A percentile compares a stretch with the other conserved stretches of the same genome.
Conservation (phyloP, 495 filamentous ascomycete genomes). For the Penicillium malachiteum region DNA sequence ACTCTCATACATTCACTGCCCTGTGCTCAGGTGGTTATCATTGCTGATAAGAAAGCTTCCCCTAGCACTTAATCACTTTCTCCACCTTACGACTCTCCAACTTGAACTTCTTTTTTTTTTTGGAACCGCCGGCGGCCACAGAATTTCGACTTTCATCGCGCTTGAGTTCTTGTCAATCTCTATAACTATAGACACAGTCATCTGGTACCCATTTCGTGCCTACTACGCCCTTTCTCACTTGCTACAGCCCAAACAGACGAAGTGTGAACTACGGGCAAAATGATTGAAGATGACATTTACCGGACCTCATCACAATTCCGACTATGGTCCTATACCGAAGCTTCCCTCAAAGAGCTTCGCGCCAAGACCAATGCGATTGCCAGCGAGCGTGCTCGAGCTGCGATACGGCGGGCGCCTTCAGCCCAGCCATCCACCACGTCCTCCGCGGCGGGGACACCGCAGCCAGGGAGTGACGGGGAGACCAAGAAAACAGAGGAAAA, state of each 20-base stretch:
- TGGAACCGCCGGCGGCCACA: too few species aligned
- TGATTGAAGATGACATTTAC: conserved; percentile 88
- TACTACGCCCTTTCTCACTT: too few species aligned
- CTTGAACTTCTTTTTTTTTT: too few species aligned
- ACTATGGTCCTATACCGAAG: conserved; percentile 87
- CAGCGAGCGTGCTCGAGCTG: conserved; percentile 65
- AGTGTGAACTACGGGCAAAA: conserved; percentile 22
- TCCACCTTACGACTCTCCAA: too few species aligned
- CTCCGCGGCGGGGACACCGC: conserved; percentile 41
- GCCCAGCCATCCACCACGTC: conserved; percentile 36
- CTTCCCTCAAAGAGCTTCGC: conserved; percentile 66
- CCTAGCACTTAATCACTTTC: too few species aligned
- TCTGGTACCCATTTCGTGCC: too few species aligned
- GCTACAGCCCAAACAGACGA: neutral
- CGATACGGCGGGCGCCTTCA: conserved; percentile 51
- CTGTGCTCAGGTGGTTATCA: too few species aligned
- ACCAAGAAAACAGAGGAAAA: conserved; percentile 17
- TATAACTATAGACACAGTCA: too few species aligned
- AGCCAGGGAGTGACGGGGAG: conserved; percentile 33
- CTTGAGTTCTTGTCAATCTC: too few species aligned
- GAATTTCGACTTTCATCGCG: too few species aligned
- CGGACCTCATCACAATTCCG: conserved; percentile 87
- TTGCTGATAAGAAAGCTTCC: too few species aligned
- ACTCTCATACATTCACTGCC: too few species aligned
- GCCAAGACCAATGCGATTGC: conserved; percentile 74